Conservation (phyloP, 148 eudicot species). For the Cornus kousa region DNA sequence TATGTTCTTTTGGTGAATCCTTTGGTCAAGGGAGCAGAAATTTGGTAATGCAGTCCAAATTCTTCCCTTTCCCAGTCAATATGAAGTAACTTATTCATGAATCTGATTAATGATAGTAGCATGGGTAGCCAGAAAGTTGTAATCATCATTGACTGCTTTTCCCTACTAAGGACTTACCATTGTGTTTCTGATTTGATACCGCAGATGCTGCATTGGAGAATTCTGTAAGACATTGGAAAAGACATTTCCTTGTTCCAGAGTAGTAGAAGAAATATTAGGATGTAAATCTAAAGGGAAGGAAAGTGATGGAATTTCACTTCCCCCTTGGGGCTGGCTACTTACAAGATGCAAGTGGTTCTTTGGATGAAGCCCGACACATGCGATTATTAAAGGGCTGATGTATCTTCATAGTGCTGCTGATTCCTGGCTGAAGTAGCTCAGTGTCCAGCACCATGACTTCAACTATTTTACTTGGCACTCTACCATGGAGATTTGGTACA, state of each 20-base stretch:
- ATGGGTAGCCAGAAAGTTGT: background rate
- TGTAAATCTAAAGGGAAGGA: too few species aligned
- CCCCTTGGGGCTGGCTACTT: background rate
- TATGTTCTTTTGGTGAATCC: too few species aligned
- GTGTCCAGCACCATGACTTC: conserved; percentile 21
- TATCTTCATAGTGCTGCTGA: conserved; percentile 27
- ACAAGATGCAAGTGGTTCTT: conserved; percentile 20
- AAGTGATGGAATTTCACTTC: too few species aligned
- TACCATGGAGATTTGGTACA: background rate
- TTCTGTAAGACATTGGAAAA: background rate
- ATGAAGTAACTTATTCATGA: background rate
- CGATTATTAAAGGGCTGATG: conserved; percentile 9
- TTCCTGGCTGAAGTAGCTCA: conserved; percentile 32
- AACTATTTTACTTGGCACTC: conserved; percentile 17
- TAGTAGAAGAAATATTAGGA: too few species aligned
- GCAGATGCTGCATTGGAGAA: background rate
- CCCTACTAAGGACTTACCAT: background rate
- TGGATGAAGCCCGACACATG: conserved; percentile 11
- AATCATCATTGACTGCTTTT: background rate
- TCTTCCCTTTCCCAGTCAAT: background rate
- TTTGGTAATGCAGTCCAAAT: background rate
- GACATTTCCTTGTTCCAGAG: background rate
- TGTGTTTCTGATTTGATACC: background rate
- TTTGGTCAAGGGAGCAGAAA: too few species aligned
- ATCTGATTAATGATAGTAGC: background rate